A percentile compares a stretch with the other conserved stretches of the same genome.
Conservation (phyloP, 805 yeast species). For the Starmera dryadoides region DNA sequence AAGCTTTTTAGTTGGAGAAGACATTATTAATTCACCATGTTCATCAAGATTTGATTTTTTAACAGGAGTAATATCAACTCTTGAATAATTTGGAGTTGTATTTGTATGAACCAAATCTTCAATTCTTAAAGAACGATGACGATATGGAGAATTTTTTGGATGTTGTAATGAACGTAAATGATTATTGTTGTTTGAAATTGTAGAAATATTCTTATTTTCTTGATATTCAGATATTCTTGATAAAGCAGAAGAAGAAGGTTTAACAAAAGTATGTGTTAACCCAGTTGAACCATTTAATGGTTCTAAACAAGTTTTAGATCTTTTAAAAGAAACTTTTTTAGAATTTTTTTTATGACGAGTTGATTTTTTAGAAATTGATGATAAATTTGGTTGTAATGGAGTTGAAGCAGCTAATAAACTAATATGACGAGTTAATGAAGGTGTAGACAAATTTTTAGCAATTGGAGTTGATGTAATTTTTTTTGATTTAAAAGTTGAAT, state of each 20-base stretch:
- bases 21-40: conserved; percentile 19
- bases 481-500: neutral
- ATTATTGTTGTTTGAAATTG: neutral
- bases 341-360: neutral
- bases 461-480: conserved; percentile 1
- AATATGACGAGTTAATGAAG: conserved; percentile 19
- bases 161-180: conserved; percentile 1
- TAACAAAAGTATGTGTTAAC: neutral
- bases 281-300: conserved; percentile 1
- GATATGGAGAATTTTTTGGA: neutral
- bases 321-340: conserved; percentile 13
- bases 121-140: conserved; percentile 8
- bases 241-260: conserved; percentile 2
- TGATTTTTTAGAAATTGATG: conserved; percentile 4
- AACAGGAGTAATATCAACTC: conserved; percentile 15
- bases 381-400: conserved; percentile 11
- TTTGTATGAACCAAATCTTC: conserved; percentile 9
- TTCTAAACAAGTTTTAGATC: conserved; percentile 4
- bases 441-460: conserved; percentile 6
- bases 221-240: conserved; percentile 7
- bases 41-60: conserved; percentile 15
- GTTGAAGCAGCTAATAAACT: conserved; percentile 29
- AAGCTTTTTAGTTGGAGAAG: conserved; percentile 30
- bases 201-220: neutral
- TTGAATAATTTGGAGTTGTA: conserved; percentile 2